A percentile compares a stretch with the other conserved stretches of the same genome.
phyloP scores from a whole-genome alignment of 495 filamentous ascomycete species.

The Penicillium verhagenii region DNA sequence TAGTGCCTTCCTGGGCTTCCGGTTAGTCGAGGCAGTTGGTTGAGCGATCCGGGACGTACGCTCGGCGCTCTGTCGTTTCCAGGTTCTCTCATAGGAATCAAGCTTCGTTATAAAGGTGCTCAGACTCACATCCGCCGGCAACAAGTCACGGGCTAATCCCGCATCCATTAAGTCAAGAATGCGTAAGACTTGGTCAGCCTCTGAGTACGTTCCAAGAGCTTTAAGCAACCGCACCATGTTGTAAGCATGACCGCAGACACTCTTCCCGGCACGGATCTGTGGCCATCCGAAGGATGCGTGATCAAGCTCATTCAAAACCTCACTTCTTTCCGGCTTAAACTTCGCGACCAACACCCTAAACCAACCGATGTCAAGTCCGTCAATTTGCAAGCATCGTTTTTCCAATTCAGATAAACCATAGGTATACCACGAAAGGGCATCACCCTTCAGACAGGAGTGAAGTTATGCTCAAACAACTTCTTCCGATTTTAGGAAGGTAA shows the following conservation, averaged over 20 bases:
- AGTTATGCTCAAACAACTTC: not conserved
- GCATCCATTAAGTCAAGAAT: too few relatives aligned
- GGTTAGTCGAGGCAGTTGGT: too few relatives aligned
- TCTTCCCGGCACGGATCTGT: not conserved
- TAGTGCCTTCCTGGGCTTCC: too few relatives aligned
- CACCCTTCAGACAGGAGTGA: not conserved
- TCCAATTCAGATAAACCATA: not conserved
- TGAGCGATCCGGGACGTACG: too few relatives aligned
- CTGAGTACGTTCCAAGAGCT: not conserved
- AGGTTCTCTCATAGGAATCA: too few relatives aligned
- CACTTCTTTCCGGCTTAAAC: not conserved
- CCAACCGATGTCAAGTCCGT: too few relatives aligned
- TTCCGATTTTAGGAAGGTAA: not conserved
- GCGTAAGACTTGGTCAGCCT: not conserved
- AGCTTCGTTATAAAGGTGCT: too few relatives aligned
- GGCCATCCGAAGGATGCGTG: not conserved
- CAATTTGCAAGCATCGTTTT: too few relatives aligned
- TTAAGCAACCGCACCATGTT: not conserved
- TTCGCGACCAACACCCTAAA: not conserved
- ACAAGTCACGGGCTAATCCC: too few relatives aligned
- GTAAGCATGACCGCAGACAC: not conserved
- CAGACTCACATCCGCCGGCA: too few relatives aligned
- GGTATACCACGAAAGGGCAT: not conserved
- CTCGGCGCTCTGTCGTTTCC: too few relatives aligned
- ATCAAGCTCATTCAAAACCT: not conserved